phyloP scores from a whole-genome alignment of 2,329 filamentous ascomycete genomes.

The Pseudodiploospora longispora region DNA sequence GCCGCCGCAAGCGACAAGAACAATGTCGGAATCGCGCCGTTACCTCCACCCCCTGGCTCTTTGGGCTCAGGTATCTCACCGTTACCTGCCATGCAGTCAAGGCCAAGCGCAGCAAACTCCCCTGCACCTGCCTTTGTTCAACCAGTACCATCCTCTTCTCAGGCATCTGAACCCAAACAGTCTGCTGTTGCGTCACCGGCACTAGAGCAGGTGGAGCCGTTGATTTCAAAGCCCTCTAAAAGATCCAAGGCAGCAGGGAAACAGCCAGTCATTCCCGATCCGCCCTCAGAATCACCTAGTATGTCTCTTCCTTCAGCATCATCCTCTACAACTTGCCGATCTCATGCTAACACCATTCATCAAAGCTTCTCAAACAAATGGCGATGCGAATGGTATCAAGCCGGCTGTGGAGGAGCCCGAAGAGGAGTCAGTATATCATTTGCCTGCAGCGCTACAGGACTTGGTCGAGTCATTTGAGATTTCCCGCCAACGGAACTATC shows the following conservation, averaged over 20 bases:
- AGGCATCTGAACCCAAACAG: slow-evolving; percentile 23
- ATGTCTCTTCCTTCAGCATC: not conserved
- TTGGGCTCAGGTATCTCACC: slow-evolving; percentile 34
- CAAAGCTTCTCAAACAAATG: slow-evolving; percentile 39
- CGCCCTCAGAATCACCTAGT: slow-evolving; percentile 33
- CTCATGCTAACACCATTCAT: slow-evolving; percentile 1
- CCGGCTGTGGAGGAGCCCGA: slow-evolving; percentile 33
- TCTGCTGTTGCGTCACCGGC: slow-evolving; percentile 18
- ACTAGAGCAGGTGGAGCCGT: slow-evolving; percentile 19
- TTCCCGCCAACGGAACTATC: slow-evolving; percentile 61
- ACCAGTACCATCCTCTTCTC: slow-evolving; percentile 25
- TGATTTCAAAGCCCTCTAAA: slow-evolving; percentile 25
- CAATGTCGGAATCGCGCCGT: slow-evolving; percentile 84
- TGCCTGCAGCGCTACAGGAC: slow-evolving; percentile 82
- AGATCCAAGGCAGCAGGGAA: slow-evolving; percentile 38
- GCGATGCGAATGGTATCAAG: slow-evolving; percentile 44
- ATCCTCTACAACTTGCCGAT: not conserved
- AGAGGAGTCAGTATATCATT: slow-evolving; percentile 84
- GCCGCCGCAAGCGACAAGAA: slow-evolving; percentile 82
- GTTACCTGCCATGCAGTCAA: slow-evolving; percentile 46
- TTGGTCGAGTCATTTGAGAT: slow-evolving; percentile 85
- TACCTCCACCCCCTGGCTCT: slow-evolving; percentile 78
- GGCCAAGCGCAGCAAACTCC: slow-evolving; percentile 46
- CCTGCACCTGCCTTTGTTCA: slow-evolving; percentile 41
- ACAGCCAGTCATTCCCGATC: slow-evolving; percentile 31